Percentiles rank a stretch among this genome's conserved stretches.
phyloP scores from a whole-genome alignment of 371 early-diverging fungal species.

The Dinochytrium kinnereticum region DNA sequence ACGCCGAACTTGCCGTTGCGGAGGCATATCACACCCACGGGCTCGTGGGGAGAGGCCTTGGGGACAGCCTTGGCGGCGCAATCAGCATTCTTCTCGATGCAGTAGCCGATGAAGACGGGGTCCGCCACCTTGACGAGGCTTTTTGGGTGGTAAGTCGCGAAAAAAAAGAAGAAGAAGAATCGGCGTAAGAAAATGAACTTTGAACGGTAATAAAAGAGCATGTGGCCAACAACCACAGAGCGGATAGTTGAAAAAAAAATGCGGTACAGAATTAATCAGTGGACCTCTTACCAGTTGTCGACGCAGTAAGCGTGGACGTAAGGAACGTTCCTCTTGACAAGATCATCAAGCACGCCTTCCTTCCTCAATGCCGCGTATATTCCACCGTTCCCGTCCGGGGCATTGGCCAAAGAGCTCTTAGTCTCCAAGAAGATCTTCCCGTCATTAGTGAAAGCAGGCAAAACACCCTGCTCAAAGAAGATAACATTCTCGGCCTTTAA shows the following conservation, averaged over 20 bases:
- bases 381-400: conserved; percentile 92
- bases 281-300: conserved; percentile 74
- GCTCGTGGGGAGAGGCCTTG: conserved; percentile 82
- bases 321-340: conserved; percentile 76
- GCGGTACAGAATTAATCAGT: neutral
- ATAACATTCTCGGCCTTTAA: conserved; percentile 77
- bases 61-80: conserved; percentile 94
- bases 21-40: conserved; percentile 93
- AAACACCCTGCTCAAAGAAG: conserved; percentile 82
- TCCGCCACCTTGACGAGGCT: conserved; percentile 89
- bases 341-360: conserved; percentile 77
- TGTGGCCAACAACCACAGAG: neutral
- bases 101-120: conserved; percentile 90
- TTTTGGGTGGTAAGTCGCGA: neutral
- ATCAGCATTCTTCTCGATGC: conserved; percentile 80
- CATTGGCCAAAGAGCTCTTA: conserved; percentile 74
- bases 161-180: conserved; percentile 5
- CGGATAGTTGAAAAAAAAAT: neutral
- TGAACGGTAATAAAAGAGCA: neutral
- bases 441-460: conserved; percentile 81
- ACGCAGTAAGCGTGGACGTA: conserved; percentile 94
- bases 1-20: conserved; percentile 83
- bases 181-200: neutral
- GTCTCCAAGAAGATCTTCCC: conserved; percentile 89
- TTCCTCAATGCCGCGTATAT: conserved; percentile 82